Conservation (phyloP, 805 yeast genomes). For the Clavispora vitiphila region DNA sequence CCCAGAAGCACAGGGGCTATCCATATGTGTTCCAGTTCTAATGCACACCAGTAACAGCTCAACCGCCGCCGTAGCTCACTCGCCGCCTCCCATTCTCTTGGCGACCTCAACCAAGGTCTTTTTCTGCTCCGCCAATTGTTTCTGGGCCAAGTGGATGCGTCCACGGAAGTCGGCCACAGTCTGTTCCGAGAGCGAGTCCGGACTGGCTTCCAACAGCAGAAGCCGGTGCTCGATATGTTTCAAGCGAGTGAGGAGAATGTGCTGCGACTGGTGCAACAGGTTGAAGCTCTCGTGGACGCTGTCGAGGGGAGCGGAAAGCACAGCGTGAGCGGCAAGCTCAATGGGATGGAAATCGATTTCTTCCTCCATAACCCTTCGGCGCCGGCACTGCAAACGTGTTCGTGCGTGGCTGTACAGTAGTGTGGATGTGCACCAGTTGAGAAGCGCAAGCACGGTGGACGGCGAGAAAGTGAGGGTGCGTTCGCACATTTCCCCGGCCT, state of each 20-base stretch:
- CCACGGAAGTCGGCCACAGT: conserved; percentile 17
- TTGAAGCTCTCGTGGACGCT: conserved; percentile 45
- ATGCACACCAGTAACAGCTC: too few species aligned
- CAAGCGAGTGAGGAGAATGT: conserved; percentile 46
- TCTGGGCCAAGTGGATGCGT: conserved; percentile 26
- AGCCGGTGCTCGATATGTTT: conserved; percentile 37
- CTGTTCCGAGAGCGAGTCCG: conserved; percentile 16
- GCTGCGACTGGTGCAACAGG: conserved; percentile 52
- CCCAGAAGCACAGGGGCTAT: conserved; percentile 66
- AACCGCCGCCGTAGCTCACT: too few species aligned
- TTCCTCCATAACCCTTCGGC: conserved; percentile 5
- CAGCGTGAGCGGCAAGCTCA: conserved; percentile 53
- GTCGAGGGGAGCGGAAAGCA: conserved; percentile 52
- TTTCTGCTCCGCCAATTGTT: conserved; percentile 22
- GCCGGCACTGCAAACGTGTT: too few species aligned
- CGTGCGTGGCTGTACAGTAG: too few species aligned
- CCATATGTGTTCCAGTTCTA: conserved; percentile 54
- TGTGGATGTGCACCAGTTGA: too few species aligned
- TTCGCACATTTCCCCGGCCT: too few species aligned
- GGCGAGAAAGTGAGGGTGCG: too few species aligned
- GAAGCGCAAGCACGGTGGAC: too few species aligned
- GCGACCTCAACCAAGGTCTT: conserved; percentile 35
- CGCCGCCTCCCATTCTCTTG: too few species aligned
- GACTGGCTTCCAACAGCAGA: conserved; percentile 17
- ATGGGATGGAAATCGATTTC: conserved; percentile 47